Conservation (phyloP, 1,284 basidiomycete species). For the Papiliotrema flavescens region DNA sequence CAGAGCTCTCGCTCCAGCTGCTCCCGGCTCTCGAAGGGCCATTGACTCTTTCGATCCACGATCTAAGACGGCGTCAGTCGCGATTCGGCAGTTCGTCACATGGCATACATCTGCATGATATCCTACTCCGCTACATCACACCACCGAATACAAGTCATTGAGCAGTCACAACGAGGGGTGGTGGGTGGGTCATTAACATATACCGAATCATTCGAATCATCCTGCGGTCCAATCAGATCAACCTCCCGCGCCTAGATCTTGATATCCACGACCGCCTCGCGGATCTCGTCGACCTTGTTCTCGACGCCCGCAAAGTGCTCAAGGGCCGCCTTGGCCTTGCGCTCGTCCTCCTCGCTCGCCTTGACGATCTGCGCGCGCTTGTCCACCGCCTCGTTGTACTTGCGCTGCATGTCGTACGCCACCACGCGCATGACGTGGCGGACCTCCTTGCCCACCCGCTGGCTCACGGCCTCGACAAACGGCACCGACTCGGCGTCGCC, state of each 20-base stretch:
- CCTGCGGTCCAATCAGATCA: no score
- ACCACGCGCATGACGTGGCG: conserved; percentile 90
- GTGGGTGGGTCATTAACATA: neutral
- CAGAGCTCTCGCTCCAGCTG: no score
- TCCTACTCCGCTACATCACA: neutral
- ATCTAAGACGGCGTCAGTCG: no score
- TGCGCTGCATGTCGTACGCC: conserved; percentile 85
- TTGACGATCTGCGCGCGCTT: conserved; percentile 71
- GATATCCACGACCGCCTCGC: conserved; percentile 37
- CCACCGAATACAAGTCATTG: neutral
- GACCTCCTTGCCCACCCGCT: conserved; percentile 76
- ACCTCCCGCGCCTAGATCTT: conserved; percentile 19
- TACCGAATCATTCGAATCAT: no score
- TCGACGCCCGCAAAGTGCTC: conserved; percentile 66
- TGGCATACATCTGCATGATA: conserved; percentile 3
- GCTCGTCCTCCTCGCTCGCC: conserved; percentile 69
- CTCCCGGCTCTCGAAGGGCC: no score
- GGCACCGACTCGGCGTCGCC: conserved; percentile 42
- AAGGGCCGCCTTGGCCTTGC: conserved; percentile 65
- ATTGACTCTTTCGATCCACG: no score
- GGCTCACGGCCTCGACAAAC: conserved; percentile 68
- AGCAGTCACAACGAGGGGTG: neutral
- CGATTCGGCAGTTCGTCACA: neutral
- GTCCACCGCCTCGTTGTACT: conserved; percentile 77
- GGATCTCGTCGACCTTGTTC: conserved; percentile 58